Evolutionary conservation across 805 yeast genomes (phyloP), one percentile per base, ranked within the genome.

Genomic region (Candida gorgasii): DNA sequence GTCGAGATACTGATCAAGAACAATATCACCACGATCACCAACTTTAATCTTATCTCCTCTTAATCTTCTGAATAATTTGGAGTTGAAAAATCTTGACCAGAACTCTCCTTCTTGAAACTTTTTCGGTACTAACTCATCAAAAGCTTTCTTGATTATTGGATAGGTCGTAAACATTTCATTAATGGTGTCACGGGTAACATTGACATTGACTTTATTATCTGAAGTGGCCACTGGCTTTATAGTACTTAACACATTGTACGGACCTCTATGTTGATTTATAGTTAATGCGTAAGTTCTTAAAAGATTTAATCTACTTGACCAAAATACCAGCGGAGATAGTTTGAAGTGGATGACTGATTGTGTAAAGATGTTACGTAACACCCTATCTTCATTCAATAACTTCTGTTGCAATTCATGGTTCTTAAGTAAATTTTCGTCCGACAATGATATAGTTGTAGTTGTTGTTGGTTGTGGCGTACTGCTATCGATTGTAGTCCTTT

Each of bases 1-100:
- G 19, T 62, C 70, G 43, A 79, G 80, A 58, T 92, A 93, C 54
- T 85, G 83, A 62, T 93, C 99, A 46, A 93, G 71, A 5, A 89
- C 75, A 4, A 82, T 76, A 62, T 93, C 98, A 40, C 93, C 89
- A 48, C 95, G 75, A 48, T 87, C 88, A 57, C 79, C 84, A 2
- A 77, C 64, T 40, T 66, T 67, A 40, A 89, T 77, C 50, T 81
- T 82, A 57, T 93, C 98, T 45, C 99, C 99, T 59, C 96, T 76
- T 24, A 93, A 69, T 54, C 89, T 79, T 51, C 97, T 74, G 57
- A 90, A 93, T 46, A 93, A 67, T 54, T 89, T 85, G 0, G 97
- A 89, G 54, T 88, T 83, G 72, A 93, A 93, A 56, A 93, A 93
- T 48, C 97, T 71, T 8, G 96, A 88, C 99, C 99, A 93, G 54